Conservation (phyloP, 352 stramenopile species). For the Salisapilia sapeloensis region DNA sequence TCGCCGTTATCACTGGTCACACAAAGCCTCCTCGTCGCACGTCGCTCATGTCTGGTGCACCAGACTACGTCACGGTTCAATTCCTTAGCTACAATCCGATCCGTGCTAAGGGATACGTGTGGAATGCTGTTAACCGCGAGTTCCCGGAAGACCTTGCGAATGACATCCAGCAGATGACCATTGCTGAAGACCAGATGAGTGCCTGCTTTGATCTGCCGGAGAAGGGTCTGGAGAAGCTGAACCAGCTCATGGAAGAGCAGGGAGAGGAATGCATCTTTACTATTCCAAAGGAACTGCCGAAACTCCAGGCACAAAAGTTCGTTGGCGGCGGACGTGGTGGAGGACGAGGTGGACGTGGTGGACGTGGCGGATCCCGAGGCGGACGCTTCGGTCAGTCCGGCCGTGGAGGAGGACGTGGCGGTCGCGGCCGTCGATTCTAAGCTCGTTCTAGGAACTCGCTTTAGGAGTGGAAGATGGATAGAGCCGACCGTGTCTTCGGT, state of each 20-base stretch:
- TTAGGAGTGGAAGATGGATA: too few species aligned
- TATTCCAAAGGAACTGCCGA: conserved; percentile 56
- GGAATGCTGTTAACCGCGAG: conserved; percentile 81
- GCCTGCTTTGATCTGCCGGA: conserved; percentile 85
- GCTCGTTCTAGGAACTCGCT: too few species aligned
- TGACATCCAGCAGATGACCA: conserved; percentile 80
- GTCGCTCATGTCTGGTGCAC: conserved; percentile 80
- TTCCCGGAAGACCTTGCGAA: conserved; percentile 57
- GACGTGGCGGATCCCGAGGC: conserved; percentile 8
- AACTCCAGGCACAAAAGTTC: conserved; percentile 39
- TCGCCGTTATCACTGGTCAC: conserved; percentile 86
- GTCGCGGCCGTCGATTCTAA: conserved; percentile 20
- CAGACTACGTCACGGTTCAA: conserved; percentile 79
- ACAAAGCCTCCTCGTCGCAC: conserved; percentile 54
- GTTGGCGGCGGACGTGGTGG: conserved; percentile 14
- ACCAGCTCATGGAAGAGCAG: conserved; percentile 60
- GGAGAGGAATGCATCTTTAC: conserved; percentile 50
- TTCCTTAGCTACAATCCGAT: conserved; percentile 78
- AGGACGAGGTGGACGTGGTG: conserved; percentile 13
- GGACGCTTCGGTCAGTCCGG: conserved; percentile 16
- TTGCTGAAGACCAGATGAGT: conserved; percentile 76
- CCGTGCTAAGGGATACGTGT: conserved; percentile 82
- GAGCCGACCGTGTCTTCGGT: too few species aligned
- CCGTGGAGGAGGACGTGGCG: conserved; percentile 11
- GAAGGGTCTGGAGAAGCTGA: conserved; percentile 32